A percentile compares a stretch with the other conserved stretches of the same genome.
phyloP scores from a whole-genome alignment of 306 rosid genomes.

The Prosopis cineraria region DNA sequence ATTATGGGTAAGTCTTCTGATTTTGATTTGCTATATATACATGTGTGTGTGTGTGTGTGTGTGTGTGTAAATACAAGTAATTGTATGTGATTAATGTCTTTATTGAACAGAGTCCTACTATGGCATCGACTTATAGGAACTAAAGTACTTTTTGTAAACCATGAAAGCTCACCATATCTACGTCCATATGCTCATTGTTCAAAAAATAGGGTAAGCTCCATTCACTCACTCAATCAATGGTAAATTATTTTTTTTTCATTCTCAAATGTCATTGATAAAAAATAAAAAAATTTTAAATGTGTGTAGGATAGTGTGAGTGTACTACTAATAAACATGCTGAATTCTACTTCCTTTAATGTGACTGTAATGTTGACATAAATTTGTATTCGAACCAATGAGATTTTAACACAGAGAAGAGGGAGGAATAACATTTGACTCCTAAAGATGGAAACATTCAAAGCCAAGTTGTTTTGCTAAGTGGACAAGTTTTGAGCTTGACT shows the following conservation, averaged over 20 bases:
- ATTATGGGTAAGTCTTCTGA: constrained; percentile 48
- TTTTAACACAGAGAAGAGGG: constrained; percentile 20
- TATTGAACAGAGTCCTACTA: constrained; percentile 39
- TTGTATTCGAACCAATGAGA: background rate
- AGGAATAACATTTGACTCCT: constrained; percentile 70
- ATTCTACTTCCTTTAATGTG: constrained; percentile 45
- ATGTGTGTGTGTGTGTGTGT: no score
- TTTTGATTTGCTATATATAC: no score
- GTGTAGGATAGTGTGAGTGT: constrained; percentile 47
- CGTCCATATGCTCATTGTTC: constrained; percentile 54
- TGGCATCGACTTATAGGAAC: constrained; percentile 62
- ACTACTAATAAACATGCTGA: constrained; percentile 60
- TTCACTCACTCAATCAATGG: background rate
- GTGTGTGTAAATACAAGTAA: no score
- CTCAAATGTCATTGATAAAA: background rate
- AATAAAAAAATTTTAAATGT: background rate
- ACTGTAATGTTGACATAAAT: constrained; percentile 40
- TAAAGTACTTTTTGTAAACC: constrained; percentile 37
- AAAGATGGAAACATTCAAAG: constrained; percentile 57
- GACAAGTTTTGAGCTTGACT: constrained; percentile 48
- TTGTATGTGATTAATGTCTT: background rate
- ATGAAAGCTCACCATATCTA: constrained; percentile 43
- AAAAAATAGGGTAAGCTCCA: constrained; percentile 21
- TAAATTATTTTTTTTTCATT: background rate
- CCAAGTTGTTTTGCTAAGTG: constrained; percentile 52